phyloP scores from a whole-genome alignment of 208 protist genomes.

The Acanthamoeba castellanii region DNA sequence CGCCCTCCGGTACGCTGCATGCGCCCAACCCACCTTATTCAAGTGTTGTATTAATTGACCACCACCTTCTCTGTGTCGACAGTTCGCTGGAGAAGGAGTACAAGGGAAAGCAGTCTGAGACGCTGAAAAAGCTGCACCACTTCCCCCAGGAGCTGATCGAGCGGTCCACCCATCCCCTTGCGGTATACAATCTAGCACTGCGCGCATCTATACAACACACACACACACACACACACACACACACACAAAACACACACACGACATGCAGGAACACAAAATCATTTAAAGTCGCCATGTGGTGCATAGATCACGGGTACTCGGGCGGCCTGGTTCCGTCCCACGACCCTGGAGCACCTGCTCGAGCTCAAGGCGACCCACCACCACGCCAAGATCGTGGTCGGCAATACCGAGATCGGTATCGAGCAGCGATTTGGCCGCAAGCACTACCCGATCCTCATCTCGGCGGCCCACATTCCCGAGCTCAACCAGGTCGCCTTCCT shows the following conservation, averaged over 20 bases:
- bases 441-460: conserved; percentile 81
- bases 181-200: not conserved
- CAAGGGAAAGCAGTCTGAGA: not conserved
- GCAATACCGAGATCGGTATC: conserved; percentile 91
- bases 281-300: not conserved
- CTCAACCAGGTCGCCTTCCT: conserved; percentile 74
- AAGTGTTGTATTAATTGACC: not conserved
- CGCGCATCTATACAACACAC: not conserved
- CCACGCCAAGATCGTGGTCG: conserved; percentile 85
- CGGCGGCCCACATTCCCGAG: conserved; percentile 82
- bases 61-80: not conserved
- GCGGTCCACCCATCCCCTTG: conserved; percentile 21
- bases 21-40: not conserved
- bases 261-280: too few species aligned
- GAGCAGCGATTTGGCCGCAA: conserved; percentile 86
- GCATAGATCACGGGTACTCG: conserved; percentile 65
- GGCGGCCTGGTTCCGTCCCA: conserved; percentile 85
- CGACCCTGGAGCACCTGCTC: conserved; percentile 82
- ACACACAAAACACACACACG: not conserved
- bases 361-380: conserved; percentile 77
- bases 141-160: conserved; percentile 61
- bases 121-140: not conserved
- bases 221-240: not conserved
- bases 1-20: conserved; percentile 82
- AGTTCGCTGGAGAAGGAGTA: conserved; percentile 24